Percentiles rank a stretch among this genome's conserved stretches.
Evolutionary conservation across 2,329 filamentous ascomycete species (phyloP).

Genomic region (Fusarium praegraminearum): DNA sequence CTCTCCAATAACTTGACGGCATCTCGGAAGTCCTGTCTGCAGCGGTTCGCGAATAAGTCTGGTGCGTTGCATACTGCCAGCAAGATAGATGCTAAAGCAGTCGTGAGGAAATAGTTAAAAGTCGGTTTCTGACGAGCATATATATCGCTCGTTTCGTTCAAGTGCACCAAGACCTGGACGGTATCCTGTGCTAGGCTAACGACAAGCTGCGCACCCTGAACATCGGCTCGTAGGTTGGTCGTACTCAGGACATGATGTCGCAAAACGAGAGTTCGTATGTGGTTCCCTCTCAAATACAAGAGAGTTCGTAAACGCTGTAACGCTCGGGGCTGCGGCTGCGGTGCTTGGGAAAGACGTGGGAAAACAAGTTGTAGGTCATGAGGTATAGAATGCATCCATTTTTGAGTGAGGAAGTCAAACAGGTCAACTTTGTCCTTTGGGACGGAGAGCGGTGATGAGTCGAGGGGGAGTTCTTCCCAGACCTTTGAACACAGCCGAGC

Average conservation of each 20-base stretch:
- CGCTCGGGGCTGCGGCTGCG: conserved; percentile 1
- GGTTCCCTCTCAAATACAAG: conserved; percentile 6
- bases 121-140: conserved; percentile 15
- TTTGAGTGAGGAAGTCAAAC: conserved; percentile 15
- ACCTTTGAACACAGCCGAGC: conserved; percentile 9
- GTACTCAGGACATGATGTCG: conserved; percentile 9
- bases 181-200: conserved; percentile 16
- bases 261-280: conserved; percentile 1
- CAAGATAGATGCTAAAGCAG: conserved; percentile 6
- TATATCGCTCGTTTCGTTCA: conserved; percentile 19
- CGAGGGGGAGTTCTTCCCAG: conserved; percentile 14
- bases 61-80: conserved; percentile 14
- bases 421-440: conserved; percentile 21
- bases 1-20: neutral
- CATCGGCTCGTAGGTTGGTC: neutral
- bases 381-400: conserved; percentile 17
- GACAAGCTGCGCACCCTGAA: conserved; percentile 6
- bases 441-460: neutral
- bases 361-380: conserved; percentile 12
- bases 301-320: conserved; percentile 8
- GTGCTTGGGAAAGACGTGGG: conserved; percentile 17
- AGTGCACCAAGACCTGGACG: conserved; percentile 6
- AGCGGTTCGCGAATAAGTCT: conserved; percentile 9
- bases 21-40: conserved; percentile 9
- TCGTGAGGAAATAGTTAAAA: conserved; percentile 4